phyloP scores from a whole-genome alignment of 2,329 filamentous ascomycete genomes.

The Metarhizium brunneum region DNA sequence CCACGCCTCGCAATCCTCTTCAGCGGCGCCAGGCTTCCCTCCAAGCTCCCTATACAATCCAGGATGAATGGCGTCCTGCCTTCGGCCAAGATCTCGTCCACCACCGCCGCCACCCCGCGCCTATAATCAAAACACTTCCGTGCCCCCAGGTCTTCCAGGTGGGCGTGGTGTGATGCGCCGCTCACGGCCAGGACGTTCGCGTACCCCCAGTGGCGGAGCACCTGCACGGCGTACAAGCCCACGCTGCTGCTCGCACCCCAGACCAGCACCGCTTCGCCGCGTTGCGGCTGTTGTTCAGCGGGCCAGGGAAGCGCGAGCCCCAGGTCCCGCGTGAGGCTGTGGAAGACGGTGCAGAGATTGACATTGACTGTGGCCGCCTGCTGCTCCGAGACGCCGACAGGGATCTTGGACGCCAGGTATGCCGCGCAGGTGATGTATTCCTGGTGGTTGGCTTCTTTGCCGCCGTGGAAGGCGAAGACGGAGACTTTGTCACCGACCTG shows the following conservation, averaged over 20 bases:
- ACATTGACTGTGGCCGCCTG: slow-evolving; percentile 45
- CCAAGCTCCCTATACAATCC: no score
- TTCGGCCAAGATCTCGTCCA: slow-evolving; percentile 25
- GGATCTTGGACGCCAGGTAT: no score
- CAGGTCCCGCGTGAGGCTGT: slow-evolving; percentile 40
- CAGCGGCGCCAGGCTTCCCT: no score
- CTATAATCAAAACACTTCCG: slow-evolving; percentile 37
- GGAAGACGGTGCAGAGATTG: slow-evolving; percentile 51
- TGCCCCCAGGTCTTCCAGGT: slow-evolving; percentile 34
- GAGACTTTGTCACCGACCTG: slow-evolving; percentile 45
- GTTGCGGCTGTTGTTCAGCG: slow-evolving; percentile 28
- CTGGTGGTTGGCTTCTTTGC: slow-evolving; percentile 33
- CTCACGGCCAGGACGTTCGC: no score
- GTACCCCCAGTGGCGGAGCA: no score
- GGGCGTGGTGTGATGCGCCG: slow-evolving; percentile 28
- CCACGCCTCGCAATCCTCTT: no score
- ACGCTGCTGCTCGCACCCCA: no score
- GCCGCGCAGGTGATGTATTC: no score
- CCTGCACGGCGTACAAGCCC: no score
- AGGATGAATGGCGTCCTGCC: slow-evolving; percentile 16
- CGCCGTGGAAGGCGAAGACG: slow-evolving; percentile 39
- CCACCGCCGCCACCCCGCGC: slow-evolving; percentile 15
- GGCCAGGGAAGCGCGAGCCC: slow-evolving; percentile 48
- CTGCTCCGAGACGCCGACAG: slow-evolving; percentile 28
- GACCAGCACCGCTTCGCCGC: no score